phyloP scores from a whole-genome alignment of 164 flowering plant species.

The Sextonia rubra region DNA sequence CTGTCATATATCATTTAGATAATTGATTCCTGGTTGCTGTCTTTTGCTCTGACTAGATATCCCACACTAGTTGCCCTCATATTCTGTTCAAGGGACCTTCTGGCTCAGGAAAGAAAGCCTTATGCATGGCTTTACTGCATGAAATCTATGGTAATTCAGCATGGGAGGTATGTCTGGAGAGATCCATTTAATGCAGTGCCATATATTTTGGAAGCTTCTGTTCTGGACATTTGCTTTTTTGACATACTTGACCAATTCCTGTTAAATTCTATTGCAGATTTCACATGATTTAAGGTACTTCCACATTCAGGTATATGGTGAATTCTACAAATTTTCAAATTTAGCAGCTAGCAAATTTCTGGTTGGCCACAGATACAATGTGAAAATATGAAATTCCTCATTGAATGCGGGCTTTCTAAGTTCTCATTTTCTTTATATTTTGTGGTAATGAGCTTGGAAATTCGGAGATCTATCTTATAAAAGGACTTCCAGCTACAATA shows the following conservation, averaged over 20 bases:
- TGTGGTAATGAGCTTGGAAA: not conserved
- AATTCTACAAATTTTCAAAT: not conserved
- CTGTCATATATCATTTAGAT: not conserved
- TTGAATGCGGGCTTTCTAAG: not conserved
- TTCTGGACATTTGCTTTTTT: not conserved
- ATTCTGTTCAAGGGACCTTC: constrained; percentile 64
- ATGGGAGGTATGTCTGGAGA: constrained; percentile 45
- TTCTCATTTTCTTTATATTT: not conserved
- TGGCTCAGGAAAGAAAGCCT: constrained; percentile 65
- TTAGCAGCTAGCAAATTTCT: not conserved
- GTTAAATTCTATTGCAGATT: constrained; percentile 31
- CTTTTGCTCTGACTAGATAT: constrained; percentile 30
- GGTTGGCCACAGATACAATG: not conserved
- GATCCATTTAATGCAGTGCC: not conserved
- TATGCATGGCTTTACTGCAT: constrained; percentile 50
- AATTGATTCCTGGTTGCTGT: not conserved
- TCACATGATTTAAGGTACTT: constrained; percentile 51
- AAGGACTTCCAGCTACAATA: not conserved
- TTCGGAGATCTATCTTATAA: not conserved
- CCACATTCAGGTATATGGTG: constrained; percentile 42
- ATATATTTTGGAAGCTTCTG: not conserved
- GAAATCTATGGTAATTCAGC: constrained; percentile 59
- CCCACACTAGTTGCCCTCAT: constrained; percentile 43
- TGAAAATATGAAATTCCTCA: not conserved
- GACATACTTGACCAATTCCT: not conserved